phyloP scores from a whole-genome alignment of 1,284 basidiomycete species.

The Tilletia setariae region DNA sequence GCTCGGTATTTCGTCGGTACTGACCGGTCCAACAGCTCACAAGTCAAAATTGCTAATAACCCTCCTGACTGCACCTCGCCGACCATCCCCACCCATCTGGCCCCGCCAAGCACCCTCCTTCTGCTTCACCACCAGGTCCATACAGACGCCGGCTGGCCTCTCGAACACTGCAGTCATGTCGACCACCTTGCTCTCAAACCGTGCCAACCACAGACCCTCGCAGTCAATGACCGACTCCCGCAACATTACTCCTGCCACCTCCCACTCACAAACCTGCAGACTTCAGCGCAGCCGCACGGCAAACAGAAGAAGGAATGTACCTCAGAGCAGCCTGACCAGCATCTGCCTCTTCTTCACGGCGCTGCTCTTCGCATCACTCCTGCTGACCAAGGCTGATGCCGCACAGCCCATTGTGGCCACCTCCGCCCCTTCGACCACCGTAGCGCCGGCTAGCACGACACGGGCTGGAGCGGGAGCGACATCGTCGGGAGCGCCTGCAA shows the following conservation, averaged over 20 bases:
- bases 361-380: background rate
- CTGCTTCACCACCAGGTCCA: background rate
- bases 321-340: background rate
- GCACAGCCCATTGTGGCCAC: conserved; percentile 1
- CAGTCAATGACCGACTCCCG: background rate
- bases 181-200: background rate
- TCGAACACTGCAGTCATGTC: background rate
- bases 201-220: conserved; percentile 7
- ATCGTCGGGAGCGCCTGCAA: background rate
- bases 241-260: background rate
- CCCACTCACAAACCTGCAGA: too few relatives aligned
- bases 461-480: too few relatives aligned
- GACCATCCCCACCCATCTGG: too few relatives aligned
- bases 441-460: background rate
- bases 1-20: too few relatives aligned
- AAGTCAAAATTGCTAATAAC: too few relatives aligned
- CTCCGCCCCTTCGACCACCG: background rate
- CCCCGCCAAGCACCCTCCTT: background rate
- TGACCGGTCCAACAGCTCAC: too few relatives aligned
- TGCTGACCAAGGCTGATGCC: background rate
- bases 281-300: too few relatives aligned
- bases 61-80: too few relatives aligned
- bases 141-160: background rate
- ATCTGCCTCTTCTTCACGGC: background rate
- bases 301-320: too few relatives aligned